Percentiles rank a stretch among this genome's conserved stretches.
These are phyloP conservation scores for Aspergillus cristatus DNA, from an alignment of 495 filamentous ascomycete genomes.

Conservation along the genomic window DNA sequence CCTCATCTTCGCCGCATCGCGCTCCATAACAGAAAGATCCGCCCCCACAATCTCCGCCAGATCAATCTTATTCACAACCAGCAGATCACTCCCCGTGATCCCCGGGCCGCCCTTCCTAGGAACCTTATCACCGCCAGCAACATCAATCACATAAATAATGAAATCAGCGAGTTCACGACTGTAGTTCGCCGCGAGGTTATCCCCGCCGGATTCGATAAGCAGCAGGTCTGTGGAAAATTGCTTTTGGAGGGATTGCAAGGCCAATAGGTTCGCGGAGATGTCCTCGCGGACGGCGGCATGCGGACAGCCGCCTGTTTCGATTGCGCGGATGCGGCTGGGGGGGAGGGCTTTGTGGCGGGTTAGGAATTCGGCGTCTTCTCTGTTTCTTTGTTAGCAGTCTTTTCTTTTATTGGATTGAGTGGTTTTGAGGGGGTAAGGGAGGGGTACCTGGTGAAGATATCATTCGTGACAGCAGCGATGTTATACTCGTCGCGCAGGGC, in stretches of 20 bases:
- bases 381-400: slow-evolving; percentile 20
- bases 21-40: slow-evolving; percentile 87
- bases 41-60: slow-evolving; percentile 86
- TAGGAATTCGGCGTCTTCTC: slow-evolving; percentile 96
- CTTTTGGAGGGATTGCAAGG: slow-evolving; percentile 75
- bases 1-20: slow-evolving; percentile 88
- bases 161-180: slow-evolving; percentile 87
- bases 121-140: slow-evolving; percentile 94
- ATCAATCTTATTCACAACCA: slow-evolving; percentile 96
- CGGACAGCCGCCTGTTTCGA: slow-evolving; percentile 95
- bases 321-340: slow-evolving; percentile 74
- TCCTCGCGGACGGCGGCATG: slow-evolving; percentile 98
- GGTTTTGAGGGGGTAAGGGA: too few species aligned
- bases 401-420: too few species aligned
- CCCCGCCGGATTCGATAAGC: slow-evolving; percentile 89
- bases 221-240: slow-evolving; percentile 66
- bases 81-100: slow-evolving; percentile 86
- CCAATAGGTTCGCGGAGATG: slow-evolving; percentile 85
- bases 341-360: slow-evolving; percentile 77
- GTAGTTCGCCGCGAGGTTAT: slow-evolving; percentile 97
- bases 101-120: slow-evolving; percentile 93
- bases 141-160: slow-evolving; percentile 98
- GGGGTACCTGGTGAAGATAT: slow-evolving; percentile 79
- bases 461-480: slow-evolving; percentile 94
- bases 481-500: slow-evolving; percentile 68